Conservation (phyloP, 1,139 yeast species). For the Hansenula sp. region DNA sequence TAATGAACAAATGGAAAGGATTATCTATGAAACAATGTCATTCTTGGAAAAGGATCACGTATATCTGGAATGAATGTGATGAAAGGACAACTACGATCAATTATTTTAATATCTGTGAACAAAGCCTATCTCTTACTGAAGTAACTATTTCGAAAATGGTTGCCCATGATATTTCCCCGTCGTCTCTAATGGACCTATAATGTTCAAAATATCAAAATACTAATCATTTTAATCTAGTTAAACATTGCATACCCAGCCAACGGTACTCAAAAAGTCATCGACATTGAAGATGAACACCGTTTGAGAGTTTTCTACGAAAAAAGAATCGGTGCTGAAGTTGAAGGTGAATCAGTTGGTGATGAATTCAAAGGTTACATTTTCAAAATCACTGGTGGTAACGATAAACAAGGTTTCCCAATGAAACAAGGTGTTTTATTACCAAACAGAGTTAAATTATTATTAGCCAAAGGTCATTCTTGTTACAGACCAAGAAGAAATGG, state of each 20-base stretch:
- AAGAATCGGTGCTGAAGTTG: slow-evolving; percentile 99
- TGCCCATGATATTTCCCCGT: too few relatives aligned
- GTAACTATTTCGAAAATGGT: too few relatives aligned
- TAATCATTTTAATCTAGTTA: slow-evolving; percentile 47
- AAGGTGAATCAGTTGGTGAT: slow-evolving; percentile 96
- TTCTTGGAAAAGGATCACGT: too few relatives aligned
- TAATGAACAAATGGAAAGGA: too few relatives aligned
- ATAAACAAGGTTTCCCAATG: slow-evolving; percentile 99
- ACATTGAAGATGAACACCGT: slow-evolving; percentile 98
- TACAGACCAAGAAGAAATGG: slow-evolving; percentile 99
- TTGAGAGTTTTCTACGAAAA: slow-evolving; percentile 97
- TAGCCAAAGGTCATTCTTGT: slow-evolving; percentile 93
- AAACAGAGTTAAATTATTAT: slow-evolving; percentile 95
- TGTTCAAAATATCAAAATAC: slow-evolving; percentile 1
- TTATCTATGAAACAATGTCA: too few relatives aligned
- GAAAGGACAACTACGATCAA: too few relatives aligned
- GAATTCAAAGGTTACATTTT: slow-evolving; percentile 98
- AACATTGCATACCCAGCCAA: slow-evolving; percentile 99
- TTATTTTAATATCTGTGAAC: too few relatives aligned
- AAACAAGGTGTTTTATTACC: slow-evolving; percentile 99
- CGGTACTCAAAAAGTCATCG: slow-evolving; percentile 98
- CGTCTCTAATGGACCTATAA: neutral
- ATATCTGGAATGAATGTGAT: too few relatives aligned
- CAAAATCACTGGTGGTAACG: slow-evolving; percentile 99
- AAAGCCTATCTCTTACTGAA: too few relatives aligned